Evolutionary conservation across 768 basidiomycete genomes (phyloP).

Genomic region (Pleurotus sapidus): DNA sequence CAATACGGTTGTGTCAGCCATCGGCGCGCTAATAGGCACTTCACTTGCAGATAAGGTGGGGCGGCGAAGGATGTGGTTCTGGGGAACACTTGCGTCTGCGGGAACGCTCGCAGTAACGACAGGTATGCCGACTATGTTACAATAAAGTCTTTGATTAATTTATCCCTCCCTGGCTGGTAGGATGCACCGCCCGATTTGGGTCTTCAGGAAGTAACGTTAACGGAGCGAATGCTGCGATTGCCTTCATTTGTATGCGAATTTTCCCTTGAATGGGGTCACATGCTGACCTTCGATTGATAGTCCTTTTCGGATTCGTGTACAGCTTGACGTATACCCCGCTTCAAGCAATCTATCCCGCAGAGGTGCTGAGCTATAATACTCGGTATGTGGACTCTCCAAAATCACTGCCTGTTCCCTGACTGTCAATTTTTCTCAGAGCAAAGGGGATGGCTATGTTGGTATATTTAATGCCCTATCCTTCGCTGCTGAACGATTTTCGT

Average conservation of each 20-base stretch:
- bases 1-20: slow-evolving; percentile 38
- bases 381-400: slow-evolving; percentile 23
- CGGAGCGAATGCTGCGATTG: slow-evolving; percentile 41
- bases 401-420: background rate
- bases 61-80: slow-evolving; percentile 43
- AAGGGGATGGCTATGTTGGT: slow-evolving; percentile 60
- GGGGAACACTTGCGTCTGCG: slow-evolving; percentile 40
- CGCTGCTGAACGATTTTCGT: background rate
- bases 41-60: slow-evolving; percentile 41
- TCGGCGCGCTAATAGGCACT: slow-evolving; percentile 39
- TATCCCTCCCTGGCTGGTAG: slow-evolving; percentile 12
- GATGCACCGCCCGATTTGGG: slow-evolving; percentile 40
- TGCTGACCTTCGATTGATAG: slow-evolving; percentile 15
- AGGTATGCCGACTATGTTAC: slow-evolving; percentile 17
- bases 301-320: slow-evolving; percentile 54
- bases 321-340: slow-evolving; percentile 57
- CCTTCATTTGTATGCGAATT: slow-evolving; percentile 39
- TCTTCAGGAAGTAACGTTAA: slow-evolving; percentile 29
- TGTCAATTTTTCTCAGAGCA: slow-evolving; percentile 28
- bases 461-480: background rate
- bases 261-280: background rate
- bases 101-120: slow-evolving; percentile 38
- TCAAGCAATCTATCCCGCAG: slow-evolving; percentile 55
- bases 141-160: background rate
- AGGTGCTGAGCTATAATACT: slow-evolving; percentile 53